Base-by-base conservation (phyloP, 805 yeast species). In the Kluyveromyces siamensis region DNA sequence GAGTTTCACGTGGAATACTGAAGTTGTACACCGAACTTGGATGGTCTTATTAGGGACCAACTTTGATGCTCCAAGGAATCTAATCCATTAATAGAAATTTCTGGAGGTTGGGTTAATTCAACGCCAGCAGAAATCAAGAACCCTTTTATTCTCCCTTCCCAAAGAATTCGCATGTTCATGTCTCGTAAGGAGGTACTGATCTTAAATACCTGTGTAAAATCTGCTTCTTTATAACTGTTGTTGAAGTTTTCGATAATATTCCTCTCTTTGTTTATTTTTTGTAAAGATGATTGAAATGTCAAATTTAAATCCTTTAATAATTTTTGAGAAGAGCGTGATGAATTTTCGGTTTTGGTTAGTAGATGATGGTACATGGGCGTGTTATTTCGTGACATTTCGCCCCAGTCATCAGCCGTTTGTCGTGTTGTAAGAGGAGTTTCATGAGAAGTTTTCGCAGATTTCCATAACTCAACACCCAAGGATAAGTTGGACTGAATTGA, bases 61-160 rank as follows among this genome's bases (percentile, higher is more conserved):
- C 11, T 48, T 44, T 18, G 46, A 45, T 21, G 51, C 51, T 33
- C 48, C 33, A 37, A 44, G 44, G n/a, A 51, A 35, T 11, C 49
- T 48, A 33, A 25, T 18, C 41, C 47, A 16, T 37, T 44, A 25
- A 35, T 37, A 9, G 41, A 27, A 2, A 44, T 18, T 44, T 44
- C 41, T 13, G 53, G 53, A 16, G 50, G 39, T 21, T 40, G 43
- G 16, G 54, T 44, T 2, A 86, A 50, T 48, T 75, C 79, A 7
- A 79, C 72, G 0, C 97, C 97, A 1, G 91, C 77, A 44, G 87
- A 79, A 2, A 90, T 69, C 46, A 91, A 63, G 62, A 91, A 85
- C 40, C 87, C 95, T 57, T 84, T 82, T 57, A 78, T 79, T 52
- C 84, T 78, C 0, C 97, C 96, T 58, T 87, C 96, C 96, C 97